Evolutionary conservation across 2,329 filamentous ascomycete genomes (phyloP).

Genomic region (Daldinia sp.): DNA sequence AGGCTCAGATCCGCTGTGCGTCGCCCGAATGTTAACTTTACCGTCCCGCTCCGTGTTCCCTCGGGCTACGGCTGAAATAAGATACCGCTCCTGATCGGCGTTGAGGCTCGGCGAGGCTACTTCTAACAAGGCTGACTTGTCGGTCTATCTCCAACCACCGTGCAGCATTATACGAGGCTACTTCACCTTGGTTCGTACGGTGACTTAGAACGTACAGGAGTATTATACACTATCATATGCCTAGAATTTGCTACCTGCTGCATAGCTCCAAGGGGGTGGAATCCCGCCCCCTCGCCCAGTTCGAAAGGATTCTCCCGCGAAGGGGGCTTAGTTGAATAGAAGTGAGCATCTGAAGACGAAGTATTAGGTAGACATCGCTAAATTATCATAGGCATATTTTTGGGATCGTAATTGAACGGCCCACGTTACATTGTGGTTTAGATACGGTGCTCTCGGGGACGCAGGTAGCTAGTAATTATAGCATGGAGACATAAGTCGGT

Average conservation of each 20-base stretch:
- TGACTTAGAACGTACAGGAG: background rate
- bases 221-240: background rate
- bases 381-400: background rate
- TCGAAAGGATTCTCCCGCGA: slow-evolving; percentile 2
- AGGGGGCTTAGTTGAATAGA: slow-evolving; percentile 9
- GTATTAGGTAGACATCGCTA: background rate
- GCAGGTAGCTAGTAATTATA: background rate
- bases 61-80: slow-evolving; percentile 7
- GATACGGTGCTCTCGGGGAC: background rate
- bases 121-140: slow-evolving; percentile 29
- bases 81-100: slow-evolving; percentile 25
- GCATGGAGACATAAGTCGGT: background rate
- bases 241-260: background rate
- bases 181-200: slow-evolving; percentile 1
- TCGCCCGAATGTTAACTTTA: slow-evolving; percentile 17
- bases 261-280: background rate
- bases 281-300: slow-evolving; percentile 1
- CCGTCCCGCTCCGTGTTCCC: slow-evolving; percentile 17
- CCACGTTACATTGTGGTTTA: background rate
- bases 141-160: slow-evolving; percentile 17
- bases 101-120: slow-evolving; percentile 27
- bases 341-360: background rate
- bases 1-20: slow-evolving; percentile 16
- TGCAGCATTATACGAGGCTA: background rate
- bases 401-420: background rate